Evolutionary conservation across 2,329 filamentous ascomycete species (phyloP).

Genomic region (Cordyceps cicadae): DNA sequence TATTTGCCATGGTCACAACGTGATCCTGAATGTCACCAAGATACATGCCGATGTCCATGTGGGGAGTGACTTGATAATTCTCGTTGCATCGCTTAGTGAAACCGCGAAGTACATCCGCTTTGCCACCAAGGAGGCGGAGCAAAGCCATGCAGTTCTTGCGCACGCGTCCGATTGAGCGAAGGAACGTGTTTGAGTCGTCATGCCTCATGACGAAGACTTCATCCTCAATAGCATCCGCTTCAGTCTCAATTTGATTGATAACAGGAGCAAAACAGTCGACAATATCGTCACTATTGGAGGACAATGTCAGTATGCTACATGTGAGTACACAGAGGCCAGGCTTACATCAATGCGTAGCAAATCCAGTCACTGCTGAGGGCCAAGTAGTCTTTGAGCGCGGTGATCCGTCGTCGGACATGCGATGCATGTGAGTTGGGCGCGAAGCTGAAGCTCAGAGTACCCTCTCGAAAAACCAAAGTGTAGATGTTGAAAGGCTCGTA

Average conservation of each 20-base stretch:
- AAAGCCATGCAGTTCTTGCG: constrained; percentile 93
- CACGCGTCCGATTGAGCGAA: constrained; percentile 79
- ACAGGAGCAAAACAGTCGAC: constrained; percentile 91
- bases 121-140: constrained; percentile 86
- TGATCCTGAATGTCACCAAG: constrained; percentile 97
- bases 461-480: constrained; percentile 92
- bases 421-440: constrained; percentile 76
- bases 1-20: constrained; percentile 98
- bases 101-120: constrained; percentile 95
- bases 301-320: constrained; percentile 18
- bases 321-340: constrained; percentile 12
- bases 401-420: constrained; percentile 85
- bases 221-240: constrained; percentile 91
- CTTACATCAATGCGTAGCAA: constrained; percentile 93
- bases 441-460: constrained; percentile 91
- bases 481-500: constrained; percentile 95
- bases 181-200: constrained; percentile 80
- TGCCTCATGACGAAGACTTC: constrained; percentile 86
- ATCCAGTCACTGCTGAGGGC: constrained; percentile 96
- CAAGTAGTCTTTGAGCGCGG: constrained; percentile 88
- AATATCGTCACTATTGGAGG: constrained; percentile 68
- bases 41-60: constrained; percentile 94
- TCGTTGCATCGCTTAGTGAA: constrained; percentile 99
- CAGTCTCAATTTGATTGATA: constrained; percentile 76
- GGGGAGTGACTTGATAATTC: constrained; percentile 88